Conservation (phyloP, 768 basidiomycete genomes). For the Suillus subaureus region DNA sequence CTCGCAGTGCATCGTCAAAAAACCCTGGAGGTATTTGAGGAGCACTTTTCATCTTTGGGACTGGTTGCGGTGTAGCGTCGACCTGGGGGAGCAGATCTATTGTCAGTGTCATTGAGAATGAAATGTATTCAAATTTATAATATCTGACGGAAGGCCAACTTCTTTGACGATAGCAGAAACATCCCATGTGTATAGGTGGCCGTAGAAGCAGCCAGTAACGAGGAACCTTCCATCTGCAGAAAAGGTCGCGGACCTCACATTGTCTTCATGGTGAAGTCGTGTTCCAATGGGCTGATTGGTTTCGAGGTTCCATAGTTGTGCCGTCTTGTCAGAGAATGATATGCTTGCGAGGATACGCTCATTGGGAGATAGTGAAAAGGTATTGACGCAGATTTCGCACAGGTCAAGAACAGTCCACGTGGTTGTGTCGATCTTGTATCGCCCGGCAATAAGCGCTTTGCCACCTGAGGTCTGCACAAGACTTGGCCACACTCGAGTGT, state of each 20-base stretch:
- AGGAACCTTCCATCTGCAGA: not conserved
- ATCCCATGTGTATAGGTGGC: not conserved
- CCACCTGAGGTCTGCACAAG: too few relatives aligned
- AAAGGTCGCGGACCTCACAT: not conserved
- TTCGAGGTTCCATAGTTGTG: not conserved
- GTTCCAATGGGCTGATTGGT: not conserved
- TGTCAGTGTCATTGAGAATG: not conserved
- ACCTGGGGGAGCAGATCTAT: not conserved
- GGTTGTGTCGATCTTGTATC: too few relatives aligned
- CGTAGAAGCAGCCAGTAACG: fast-evolving
- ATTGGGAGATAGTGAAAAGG: not conserved
- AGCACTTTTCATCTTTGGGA: too few relatives aligned
- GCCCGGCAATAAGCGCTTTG: too few relatives aligned
- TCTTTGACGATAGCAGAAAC: not conserved
- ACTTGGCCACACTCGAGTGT: too few relatives aligned
- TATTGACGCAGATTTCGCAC: not conserved
- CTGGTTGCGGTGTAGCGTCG: not conserved
- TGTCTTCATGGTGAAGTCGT: not conserved
- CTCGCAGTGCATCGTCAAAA: not conserved
- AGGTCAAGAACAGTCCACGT: too few relatives aligned
- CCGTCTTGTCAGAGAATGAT: fast-evolving
- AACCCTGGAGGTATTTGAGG: not conserved
- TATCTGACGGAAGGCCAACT: not conserved
- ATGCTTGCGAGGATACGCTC: not conserved
- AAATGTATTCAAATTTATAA: not conserved